phyloP scores from a whole-genome alignment of 2,329 filamentous ascomycete genomes.

The Beauveria caledonica region DNA sequence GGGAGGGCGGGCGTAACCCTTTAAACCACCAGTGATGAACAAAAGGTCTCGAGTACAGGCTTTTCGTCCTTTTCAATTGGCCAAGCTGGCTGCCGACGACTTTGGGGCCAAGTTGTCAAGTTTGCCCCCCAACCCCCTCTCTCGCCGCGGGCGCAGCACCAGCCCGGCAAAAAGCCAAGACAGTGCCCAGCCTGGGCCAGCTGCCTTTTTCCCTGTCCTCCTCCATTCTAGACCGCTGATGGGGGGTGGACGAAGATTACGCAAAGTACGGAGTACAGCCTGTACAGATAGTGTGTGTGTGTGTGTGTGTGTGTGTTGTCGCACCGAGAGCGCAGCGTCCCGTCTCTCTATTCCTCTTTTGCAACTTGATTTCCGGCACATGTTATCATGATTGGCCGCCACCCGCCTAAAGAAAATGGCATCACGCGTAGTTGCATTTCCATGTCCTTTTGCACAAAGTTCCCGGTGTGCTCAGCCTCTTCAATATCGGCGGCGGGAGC shows the following conservation, averaged over 20 bases:
- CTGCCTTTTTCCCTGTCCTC: neutral
- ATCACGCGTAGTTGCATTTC: neutral
- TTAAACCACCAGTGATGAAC: too few relatives aligned
- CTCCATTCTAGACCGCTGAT: conserved; percentile 5
- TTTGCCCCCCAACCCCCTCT: too few relatives aligned
- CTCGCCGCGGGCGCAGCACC: neutral
- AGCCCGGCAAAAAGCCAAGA: neutral
- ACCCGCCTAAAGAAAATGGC: neutral
- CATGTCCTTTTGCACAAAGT: neutral
- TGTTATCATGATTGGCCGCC: too few relatives aligned
- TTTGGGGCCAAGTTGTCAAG: too few relatives aligned
- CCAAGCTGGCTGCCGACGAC: neutral
- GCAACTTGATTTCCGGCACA: neutral
- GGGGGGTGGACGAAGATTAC: too few relatives aligned
- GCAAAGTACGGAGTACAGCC: too few relatives aligned
- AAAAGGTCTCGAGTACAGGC: too few relatives aligned
- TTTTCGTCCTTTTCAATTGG: too few relatives aligned
- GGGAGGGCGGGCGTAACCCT: too few relatives aligned
- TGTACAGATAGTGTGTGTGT: too few relatives aligned
- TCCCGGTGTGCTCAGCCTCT: neutral
- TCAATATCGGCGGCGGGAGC: neutral
- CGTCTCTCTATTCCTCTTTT: neutral
- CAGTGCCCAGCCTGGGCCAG: neutral
- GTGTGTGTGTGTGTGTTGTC: too few relatives aligned
- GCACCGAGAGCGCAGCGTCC: neutral